Evolutionary conservation across 441 rosid species (phyloP).

Genomic region (Eruca vesicaria): DNA sequence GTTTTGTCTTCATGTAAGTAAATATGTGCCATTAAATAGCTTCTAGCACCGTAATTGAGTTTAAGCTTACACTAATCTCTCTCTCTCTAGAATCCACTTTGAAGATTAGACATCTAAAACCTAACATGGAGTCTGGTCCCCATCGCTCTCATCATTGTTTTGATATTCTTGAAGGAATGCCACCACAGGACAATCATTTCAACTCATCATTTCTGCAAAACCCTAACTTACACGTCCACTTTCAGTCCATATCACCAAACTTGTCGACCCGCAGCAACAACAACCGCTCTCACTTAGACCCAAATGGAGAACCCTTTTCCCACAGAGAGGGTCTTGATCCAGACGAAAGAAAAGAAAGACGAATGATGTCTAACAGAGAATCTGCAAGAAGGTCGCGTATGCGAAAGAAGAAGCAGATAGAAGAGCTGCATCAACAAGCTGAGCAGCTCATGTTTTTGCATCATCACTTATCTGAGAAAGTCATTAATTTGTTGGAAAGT

Average conservation of each 20-base stretch:
- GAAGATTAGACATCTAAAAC: neutral
- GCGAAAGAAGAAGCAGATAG: conserved; percentile 74
- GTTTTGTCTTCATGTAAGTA: conserved; percentile 20
- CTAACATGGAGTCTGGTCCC: conserved; percentile 22
- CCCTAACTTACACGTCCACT: conserved; percentile 38
- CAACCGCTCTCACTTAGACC: conserved; percentile 25
- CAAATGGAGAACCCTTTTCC: conserved; percentile 17
- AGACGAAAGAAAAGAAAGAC: conserved; percentile 52
- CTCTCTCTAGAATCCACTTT: neutral
- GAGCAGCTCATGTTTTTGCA: conserved; percentile 54
- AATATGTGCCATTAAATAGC: conserved; percentile 21
- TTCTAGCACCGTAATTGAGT: neutral
- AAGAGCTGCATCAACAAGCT: conserved; percentile 69
- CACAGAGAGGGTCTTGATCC: conserved; percentile 18
- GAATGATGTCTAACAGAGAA: conserved; percentile 78
- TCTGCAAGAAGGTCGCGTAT: conserved; percentile 70
- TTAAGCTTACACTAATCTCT: neutral
- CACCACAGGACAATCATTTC: conserved; percentile 39
- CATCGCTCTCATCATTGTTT: conserved; percentile 35
- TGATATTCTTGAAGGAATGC: conserved; percentile 25
- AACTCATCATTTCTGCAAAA: conserved; percentile 33
- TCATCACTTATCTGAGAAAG: conserved; percentile 64
- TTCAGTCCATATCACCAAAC: conserved; percentile 27
- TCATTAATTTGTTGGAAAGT: conserved; percentile 58
- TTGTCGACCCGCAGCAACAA: conserved; percentile 29